Evolutionary conservation across 176 grass and related monocot genomes (phyloP), one percentile per base, ranked within the genome.

Genomic region (Juncus inflexus): DNA sequence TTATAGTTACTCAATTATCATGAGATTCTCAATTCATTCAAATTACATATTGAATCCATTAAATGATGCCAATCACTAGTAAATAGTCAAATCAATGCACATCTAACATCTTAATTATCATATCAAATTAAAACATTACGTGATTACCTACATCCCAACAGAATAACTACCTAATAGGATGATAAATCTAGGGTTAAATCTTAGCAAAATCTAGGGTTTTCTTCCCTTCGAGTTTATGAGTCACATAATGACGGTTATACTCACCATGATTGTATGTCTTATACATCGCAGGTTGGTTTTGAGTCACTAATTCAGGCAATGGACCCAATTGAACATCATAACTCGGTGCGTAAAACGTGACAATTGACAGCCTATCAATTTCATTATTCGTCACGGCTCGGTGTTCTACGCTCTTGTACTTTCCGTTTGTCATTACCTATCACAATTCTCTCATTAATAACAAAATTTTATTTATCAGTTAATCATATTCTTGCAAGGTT

Each of bases 401-500:
- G 87, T 96, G 92, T 66, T 91, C 92, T 12, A 96, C 84, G 63
- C 92, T 96, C 84, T 72, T 86, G 87, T 96, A 96, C 64, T 74
- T 91, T 14, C 87, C 82, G 64, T 96, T 91, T 6, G 87, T 96
- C 7, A 96, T 42, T 6, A 95, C 77, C 79, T 87, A 77, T 41
- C 7, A 40, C 4, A 42, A 15, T 43, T 12, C 19, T 45, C 13
- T 47, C 4, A 47, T 47, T 47, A 47, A 5, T 47, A 3, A 40
- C 3, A n/a, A 11, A 53, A 47, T 1, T 47, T 28, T 28, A 9
- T 47, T 47, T 47, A 47, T 5, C 43, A 47, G 43, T 9, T 1
- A 47, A 47, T 47, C 9, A 28, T 5, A 19, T 16, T 10, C 12
- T 47, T 6, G 0, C 11, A 10, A 47, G 5, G 28, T 61, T 11